Percentiles rank a stretch among this genome's conserved stretches.
Evolutionary conservation across 257 asterid species (phyloP).

Genomic region (Mentha longifolia): DNA sequence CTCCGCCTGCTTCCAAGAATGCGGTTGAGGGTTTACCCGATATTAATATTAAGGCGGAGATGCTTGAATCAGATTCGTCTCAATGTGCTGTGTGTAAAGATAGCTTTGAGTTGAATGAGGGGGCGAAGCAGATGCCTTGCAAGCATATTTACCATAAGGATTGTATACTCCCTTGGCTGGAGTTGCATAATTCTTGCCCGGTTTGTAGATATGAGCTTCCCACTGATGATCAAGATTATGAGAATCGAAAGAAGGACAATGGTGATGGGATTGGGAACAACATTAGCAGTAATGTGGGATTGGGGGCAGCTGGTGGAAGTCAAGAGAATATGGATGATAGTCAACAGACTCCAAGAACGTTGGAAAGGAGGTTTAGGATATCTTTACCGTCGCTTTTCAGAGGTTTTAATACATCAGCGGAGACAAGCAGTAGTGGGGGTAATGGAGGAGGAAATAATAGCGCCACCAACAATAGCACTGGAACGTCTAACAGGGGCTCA

Average conservation of each 20-base stretch:
- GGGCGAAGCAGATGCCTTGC: conserved; percentile 82
- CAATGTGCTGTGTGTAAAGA: conserved; percentile 93
- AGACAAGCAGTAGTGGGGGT: conserved; percentile 60
- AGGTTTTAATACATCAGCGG: conserved; percentile 65
- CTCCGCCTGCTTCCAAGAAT: conserved; percentile 86
- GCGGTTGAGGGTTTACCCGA: conserved; percentile 72
- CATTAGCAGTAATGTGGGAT: conserved; percentile 34
- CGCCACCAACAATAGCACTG: conserved; percentile 37
- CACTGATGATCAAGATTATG: conserved; percentile 87
- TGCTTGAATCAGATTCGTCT: conserved; percentile 63
- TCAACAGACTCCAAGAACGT: conserved; percentile 54
- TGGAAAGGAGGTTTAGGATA: conserved; percentile 72
- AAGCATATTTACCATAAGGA: conserved; percentile 86
- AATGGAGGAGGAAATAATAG: conserved; percentile 45
- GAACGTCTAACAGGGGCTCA: conserved; percentile 44
- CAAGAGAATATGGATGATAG: conserved; percentile 42
- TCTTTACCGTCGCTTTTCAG: conserved; percentile 73
- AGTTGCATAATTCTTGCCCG: conserved; percentile 91
- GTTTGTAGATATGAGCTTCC: conserved; percentile 90
- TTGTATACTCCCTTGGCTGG: conserved; percentile 90
- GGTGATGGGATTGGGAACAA: conserved; percentile 32
- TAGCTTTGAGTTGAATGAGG: conserved; percentile 63
- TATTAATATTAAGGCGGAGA: conserved; percentile 51
- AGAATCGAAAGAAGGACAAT: conserved; percentile 51
- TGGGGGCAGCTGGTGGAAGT: conserved; percentile 46